Conservation (phyloP, 2,329 filamentous ascomycete species). For the Simplicillium aogashimaense region DNA sequence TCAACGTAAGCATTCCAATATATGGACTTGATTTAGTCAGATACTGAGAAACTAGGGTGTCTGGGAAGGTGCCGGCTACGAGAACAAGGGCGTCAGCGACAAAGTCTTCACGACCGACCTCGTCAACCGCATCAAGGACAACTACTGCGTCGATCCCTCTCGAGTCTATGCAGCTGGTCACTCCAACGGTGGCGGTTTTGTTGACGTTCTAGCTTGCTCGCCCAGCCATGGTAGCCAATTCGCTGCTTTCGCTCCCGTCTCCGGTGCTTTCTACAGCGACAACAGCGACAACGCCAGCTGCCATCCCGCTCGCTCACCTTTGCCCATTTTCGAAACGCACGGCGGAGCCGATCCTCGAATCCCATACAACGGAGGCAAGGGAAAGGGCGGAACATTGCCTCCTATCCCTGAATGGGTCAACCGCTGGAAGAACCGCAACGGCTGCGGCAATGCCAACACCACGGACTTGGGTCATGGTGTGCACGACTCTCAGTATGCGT, state of each 20-base stretch:
- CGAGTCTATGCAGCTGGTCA: conserved; percentile 26
- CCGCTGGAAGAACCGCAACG: conserved; percentile 4
- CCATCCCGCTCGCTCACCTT: conserved; percentile 17
- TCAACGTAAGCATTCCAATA: conserved; percentile 15
- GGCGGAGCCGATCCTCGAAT: conserved; percentile 34
- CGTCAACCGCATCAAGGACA: conserved; percentile 21
- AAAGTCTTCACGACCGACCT: conserved; percentile 28
- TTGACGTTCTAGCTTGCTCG: conserved; percentile 27
- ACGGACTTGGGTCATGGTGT: background rate
- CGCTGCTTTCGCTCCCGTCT: conserved; percentile 18
- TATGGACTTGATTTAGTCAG: background rate
- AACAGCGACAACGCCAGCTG: conserved; percentile 17
- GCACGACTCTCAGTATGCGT: conserved; percentile 1
- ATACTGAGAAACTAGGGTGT: conserved; percentile 13
- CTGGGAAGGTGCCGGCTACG: conserved; percentile 25
- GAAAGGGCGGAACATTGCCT: background rate
- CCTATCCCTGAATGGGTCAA: conserved; percentile 2
- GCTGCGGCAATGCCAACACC: conserved; percentile 1
- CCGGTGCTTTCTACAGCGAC: conserved; percentile 23
- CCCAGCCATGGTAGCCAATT: conserved; percentile 20
- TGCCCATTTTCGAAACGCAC: conserved; percentile 38
- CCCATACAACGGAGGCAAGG: conserved; percentile 25
- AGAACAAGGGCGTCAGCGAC: conserved; percentile 23
- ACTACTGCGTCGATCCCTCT: conserved; percentile 24
- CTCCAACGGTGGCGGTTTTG: conserved; percentile 30